Base-by-base conservation (phyloP, 2,329 filamentous ascomycete species). In the Nemania serpens region DNA sequence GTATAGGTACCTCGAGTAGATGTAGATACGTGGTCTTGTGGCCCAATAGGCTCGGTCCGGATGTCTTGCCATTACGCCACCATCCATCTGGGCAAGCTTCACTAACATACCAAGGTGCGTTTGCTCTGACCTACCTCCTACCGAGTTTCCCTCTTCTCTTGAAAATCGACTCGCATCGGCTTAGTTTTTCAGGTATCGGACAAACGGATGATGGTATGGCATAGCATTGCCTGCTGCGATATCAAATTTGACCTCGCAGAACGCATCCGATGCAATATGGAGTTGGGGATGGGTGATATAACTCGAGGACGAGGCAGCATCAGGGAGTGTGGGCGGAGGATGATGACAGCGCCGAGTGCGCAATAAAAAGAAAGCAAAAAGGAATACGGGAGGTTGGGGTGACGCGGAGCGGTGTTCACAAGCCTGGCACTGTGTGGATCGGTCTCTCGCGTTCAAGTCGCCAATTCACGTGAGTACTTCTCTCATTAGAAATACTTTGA, bases 391-490 rank as follows among this genome's bases (percentile, higher is more conserved):
- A 63, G 65, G 52, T 64, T 61, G 65, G 68, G 55, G 59, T 29
- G 70, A 58, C 59, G 62, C 64, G 59, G 52, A 59, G 34, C 2
- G 18, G 42, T 48, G 54, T 34, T 15, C 13, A 2, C 39, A 29
- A 7, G 48, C 45, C 22, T 42, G 39, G 56, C 67, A 68, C 66
- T 70, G 66, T 69, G 68, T 64, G 52, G 60, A 49, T 13, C 45
- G 39, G 58, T 59, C 48, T 25, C 59, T 69, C 70, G 68, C 70
- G 70, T 66, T 48, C 57, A 15, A 49, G 54, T 66, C 70, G 68
- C 70, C 66, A 55, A 62, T 41, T 71, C 70, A 72, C 69, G 70
- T 72, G 70, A 72, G 62, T 64, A 64, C 55, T 50, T 62, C 62
- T 65, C 63, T 57, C 65, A 42, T 17, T 22, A 42, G 41, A 33